Evolutionary conservation across 768 basidiomycete genomes (phyloP).

Genomic region (Tricholomella constricta): DNA sequence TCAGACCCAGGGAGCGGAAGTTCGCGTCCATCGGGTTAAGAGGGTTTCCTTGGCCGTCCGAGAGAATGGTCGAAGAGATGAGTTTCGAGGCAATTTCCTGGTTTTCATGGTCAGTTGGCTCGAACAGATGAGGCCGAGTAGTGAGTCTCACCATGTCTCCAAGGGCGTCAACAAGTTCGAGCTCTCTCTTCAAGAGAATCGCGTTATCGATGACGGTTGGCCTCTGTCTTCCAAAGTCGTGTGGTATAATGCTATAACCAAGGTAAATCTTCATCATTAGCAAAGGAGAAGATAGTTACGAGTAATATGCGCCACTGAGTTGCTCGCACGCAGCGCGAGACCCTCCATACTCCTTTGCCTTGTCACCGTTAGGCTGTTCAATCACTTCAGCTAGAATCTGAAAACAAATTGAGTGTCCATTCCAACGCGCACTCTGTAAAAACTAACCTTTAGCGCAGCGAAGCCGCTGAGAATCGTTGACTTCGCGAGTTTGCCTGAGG

Average conservation of each 20-base stretch:
- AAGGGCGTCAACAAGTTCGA: slow-evolving; percentile 64
- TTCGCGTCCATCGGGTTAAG: slow-evolving; percentile 59
- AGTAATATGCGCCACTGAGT: slow-evolving; percentile 57
- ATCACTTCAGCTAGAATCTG: slow-evolving; percentile 45
- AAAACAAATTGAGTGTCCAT: background rate
- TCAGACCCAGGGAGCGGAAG: slow-evolving; percentile 53
- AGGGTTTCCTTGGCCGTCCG: slow-evolving; percentile 46
- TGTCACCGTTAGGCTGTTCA: slow-evolving; percentile 41
- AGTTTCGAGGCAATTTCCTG: slow-evolving; percentile 63
- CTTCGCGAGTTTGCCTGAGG: slow-evolving; percentile 58
- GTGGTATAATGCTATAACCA: slow-evolving; percentile 53
- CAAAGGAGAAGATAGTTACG: slow-evolving; percentile 35
- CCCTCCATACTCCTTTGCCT: slow-evolving; percentile 38
- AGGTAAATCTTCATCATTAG: background rate
- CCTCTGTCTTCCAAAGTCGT: slow-evolving; percentile 55
- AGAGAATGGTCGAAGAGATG: slow-evolving; percentile 38
- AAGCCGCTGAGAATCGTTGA: slow-evolving; percentile 62
- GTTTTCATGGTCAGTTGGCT: background rate
- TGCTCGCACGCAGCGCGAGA: slow-evolving; percentile 42
- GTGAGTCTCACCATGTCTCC: slow-evolving; percentile 55
- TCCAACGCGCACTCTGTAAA: background rate
- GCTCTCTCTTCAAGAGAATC: slow-evolving; percentile 48
- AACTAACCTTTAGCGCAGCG: slow-evolving; percentile 51
- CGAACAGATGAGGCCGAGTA: background rate
- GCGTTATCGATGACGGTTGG: slow-evolving; percentile 46